phyloP scores from a whole-genome alignment of 345 rosid species.

The Gynandropsis gynandra region DNA sequence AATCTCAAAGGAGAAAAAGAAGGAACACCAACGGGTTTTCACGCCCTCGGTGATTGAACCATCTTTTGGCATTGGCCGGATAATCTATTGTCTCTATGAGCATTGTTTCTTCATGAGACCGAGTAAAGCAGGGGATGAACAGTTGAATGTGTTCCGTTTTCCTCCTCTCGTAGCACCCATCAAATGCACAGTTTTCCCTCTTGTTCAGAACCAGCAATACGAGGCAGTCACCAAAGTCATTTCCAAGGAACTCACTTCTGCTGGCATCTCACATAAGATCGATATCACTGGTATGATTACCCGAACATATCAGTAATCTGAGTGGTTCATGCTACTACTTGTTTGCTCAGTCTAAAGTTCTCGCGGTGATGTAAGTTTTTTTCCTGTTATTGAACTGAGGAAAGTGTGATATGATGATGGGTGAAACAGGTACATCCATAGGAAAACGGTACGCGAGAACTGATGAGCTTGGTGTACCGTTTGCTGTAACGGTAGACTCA shows the following conservation, averaged over 20 bases:
- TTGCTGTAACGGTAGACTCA: constrained; percentile 83
- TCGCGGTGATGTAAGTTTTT: too few species aligned
- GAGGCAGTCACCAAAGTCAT: constrained; percentile 71
- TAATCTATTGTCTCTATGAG: constrained; percentile 82
- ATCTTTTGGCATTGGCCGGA: constrained; percentile 91
- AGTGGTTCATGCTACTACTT: too few species aligned
- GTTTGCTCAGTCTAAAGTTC: too few species aligned
- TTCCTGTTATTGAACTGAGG: background rate
- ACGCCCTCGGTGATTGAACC: constrained; percentile 95
- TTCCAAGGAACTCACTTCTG: constrained; percentile 58
- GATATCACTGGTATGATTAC: constrained; percentile 82
- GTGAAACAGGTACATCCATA: constrained; percentile 65
- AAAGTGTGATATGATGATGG: background rate
- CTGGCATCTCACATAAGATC: constrained; percentile 82
- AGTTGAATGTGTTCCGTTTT: constrained; percentile 72
- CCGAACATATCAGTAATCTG: too few species aligned
- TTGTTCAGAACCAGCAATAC: constrained; percentile 72
- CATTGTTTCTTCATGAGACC: constrained; percentile 84
- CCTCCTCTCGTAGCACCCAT: constrained; percentile 89
- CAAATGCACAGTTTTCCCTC: constrained; percentile 93
- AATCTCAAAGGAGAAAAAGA: constrained; percentile 87
- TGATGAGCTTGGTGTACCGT: constrained; percentile 93
- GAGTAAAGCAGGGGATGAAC: constrained; percentile 88
- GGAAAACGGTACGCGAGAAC: constrained; percentile 95
- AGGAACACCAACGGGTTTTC: constrained; percentile 82